These are phyloP conservation scores for Scutellaria minor DNA, from an alignment of 257 asterid species.

Conservation along the genomic window DNA sequence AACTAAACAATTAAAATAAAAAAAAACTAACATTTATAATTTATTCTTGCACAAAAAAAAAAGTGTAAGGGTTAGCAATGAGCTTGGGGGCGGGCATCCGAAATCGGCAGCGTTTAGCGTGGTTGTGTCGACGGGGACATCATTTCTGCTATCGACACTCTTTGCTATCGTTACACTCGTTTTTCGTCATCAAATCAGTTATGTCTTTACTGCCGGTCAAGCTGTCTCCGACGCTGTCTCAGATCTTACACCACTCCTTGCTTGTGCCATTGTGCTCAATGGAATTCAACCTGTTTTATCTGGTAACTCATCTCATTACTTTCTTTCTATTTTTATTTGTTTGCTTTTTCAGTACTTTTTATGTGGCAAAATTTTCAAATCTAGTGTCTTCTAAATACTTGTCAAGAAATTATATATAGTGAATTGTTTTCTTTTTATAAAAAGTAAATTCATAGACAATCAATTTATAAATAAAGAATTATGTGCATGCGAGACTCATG, in stretches of 20 bases:
- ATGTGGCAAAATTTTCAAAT: too few relatives aligned
- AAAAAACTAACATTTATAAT: too few relatives aligned
- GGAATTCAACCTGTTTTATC: conserved; percentile 80
- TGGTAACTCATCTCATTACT: conserved; percentile 40
- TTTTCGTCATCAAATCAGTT: conserved; percentile 59
- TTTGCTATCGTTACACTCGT: conserved; percentile 37
- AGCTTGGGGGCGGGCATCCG: conserved; percentile 78
- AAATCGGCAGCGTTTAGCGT: conserved; percentile 74
- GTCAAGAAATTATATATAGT: too few relatives aligned
- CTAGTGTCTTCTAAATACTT: too few relatives aligned
- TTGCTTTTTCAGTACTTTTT: too few relatives aligned
- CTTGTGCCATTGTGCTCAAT: conserved; percentile 58
- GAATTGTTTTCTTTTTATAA: too few relatives aligned
- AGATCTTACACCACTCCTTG: conserved; percentile 62
- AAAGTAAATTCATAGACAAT: too few relatives aligned
- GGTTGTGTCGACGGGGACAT: conserved; percentile 48
- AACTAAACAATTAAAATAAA: too few relatives aligned
- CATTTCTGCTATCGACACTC: conserved; percentile 41
- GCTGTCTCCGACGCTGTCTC: conserved; percentile 61
- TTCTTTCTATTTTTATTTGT: neutral
- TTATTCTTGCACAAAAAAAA: neutral
- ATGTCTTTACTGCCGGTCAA: conserved; percentile 58
- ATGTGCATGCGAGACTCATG: too few relatives aligned
- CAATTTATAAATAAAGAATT: too few relatives aligned
- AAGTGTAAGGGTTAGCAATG: conserved; percentile 76